phyloP scores from a whole-genome alignment of 331 rosid genomes.

The Quercus lobata region DNA sequence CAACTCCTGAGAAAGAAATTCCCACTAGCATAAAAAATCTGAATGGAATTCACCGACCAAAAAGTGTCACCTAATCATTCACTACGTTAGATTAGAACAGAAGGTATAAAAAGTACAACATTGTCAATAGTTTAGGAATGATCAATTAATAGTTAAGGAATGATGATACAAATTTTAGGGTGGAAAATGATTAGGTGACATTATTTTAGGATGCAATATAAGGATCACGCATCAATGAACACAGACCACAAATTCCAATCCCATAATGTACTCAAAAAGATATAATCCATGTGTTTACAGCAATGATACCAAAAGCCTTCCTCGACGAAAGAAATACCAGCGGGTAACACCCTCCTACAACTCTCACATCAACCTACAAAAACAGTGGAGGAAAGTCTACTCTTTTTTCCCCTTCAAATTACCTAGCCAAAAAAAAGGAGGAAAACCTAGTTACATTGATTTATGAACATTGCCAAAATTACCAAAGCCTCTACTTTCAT shows the following conservation, averaged over 20 bases:
- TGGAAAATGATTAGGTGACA: no score
- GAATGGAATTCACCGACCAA: no score
- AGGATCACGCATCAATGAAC: background rate
- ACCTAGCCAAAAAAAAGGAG: background rate
- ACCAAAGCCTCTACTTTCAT: background rate
- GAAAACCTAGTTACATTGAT: constrained; percentile 1
- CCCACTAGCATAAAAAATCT: no score
- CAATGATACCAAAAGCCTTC: background rate
- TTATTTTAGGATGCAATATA: background rate
- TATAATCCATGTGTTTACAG: background rate
- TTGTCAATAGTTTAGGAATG: no score
- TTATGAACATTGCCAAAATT: background rate
- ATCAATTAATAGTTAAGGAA: no score
- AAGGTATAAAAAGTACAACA: no score
- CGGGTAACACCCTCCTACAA: background rate
- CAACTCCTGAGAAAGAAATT: no score
- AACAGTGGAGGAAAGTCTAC: background rate
- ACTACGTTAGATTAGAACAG: no score
- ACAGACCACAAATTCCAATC: background rate
- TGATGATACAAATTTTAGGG: no score
- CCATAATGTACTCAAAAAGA: background rate
- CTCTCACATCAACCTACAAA: background rate
- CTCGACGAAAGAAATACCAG: background rate
- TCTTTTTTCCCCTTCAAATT: background rate
- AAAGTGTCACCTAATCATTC: no score